Evolutionary conservation across 306 rosid species (phyloP), one percentile per base, ranked within the genome.

Genomic region (Acmispon strigosus): DNA sequence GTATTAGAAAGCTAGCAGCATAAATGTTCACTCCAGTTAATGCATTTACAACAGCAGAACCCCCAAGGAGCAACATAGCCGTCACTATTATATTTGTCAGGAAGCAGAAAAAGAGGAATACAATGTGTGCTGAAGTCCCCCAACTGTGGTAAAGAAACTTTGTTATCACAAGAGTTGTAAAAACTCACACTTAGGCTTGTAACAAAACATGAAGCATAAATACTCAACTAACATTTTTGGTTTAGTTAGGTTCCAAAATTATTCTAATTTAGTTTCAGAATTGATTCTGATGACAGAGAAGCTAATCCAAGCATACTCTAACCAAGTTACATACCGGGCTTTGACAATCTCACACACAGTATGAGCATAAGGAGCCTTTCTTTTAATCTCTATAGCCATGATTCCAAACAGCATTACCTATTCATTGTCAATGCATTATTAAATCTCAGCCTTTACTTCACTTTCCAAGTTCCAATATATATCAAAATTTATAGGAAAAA

Each of bases 341-440:
- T 84, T 93, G 67, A 88, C 97, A 29, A 93, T 93, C 84, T 93
- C 96, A 57, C 98, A 93, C 15, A 90, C 94, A 10, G 98, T 90
- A 55, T 93, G 98, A 72, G 97, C 97, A 80, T 87, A 78, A 57
- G 96, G 98, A 64, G 98, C 98, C 77, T 93, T 93, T 78, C 98
- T 84, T 82, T 93, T 93, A 56, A 93, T 88, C 93, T 93, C 98
- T 77, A 93, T 93, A 20, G 98, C 98, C 86, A 93, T 90, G 68
- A 93, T 6, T 72, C 98, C 98, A 74, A 93, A 93, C 82, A 93
- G 74, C 59, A 93, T 78, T 17, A 90, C 98, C 96, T 93, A 83
- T 24, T 50, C 58, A 76, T 52, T 47, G 47, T 10, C 51, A 63
- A 14, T 67, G 36, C 44, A 19, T 24, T 17, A 37, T 37, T 18